These are phyloP conservation scores for Pedinophyceae sp. DNA, from an alignment of 139 green algal species.

Conservation along the genomic window DNA sequence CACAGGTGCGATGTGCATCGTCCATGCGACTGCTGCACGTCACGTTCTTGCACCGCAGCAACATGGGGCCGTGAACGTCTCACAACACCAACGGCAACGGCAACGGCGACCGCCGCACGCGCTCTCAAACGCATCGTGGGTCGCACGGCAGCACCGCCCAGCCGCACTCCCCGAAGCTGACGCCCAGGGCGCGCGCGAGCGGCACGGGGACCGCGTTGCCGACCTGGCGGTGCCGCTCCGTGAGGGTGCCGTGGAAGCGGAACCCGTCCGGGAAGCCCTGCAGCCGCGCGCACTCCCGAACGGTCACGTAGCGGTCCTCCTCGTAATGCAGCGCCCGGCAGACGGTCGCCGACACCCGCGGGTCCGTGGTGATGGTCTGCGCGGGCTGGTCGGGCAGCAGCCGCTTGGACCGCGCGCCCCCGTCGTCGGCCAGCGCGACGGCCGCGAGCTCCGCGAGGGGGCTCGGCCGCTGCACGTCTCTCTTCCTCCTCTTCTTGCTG, in stretches of 20 bases:
- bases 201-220: constrained; percentile 82
- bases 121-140: no score
- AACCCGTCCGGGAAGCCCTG: constrained; percentile 82
- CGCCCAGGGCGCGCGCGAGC: constrained; percentile 61
- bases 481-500: constrained; percentile 64
- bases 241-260: constrained; percentile 64
- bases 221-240: constrained; percentile 70
- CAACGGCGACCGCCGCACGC: no score
- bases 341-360: constrained; percentile 95
- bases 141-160: no score
- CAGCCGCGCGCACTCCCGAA: constrained; percentile 85
- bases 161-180: no score
- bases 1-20: no score
- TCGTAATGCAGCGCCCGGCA: constrained; percentile 88
- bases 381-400: constrained; percentile 86
- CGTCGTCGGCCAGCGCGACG: constrained; percentile 96
- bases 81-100: no score
- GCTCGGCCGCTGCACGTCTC: no score
- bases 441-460: constrained; percentile 45
- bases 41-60: no score
- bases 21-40: no score
- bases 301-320: constrained; percentile 88
- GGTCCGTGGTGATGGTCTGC: constrained; percentile 89
- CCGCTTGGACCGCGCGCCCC: constrained; percentile 78
- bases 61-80: no score